Conservation (phyloP, 192 early-diverging fungal species). For the Linnemannia zychae region DNA sequence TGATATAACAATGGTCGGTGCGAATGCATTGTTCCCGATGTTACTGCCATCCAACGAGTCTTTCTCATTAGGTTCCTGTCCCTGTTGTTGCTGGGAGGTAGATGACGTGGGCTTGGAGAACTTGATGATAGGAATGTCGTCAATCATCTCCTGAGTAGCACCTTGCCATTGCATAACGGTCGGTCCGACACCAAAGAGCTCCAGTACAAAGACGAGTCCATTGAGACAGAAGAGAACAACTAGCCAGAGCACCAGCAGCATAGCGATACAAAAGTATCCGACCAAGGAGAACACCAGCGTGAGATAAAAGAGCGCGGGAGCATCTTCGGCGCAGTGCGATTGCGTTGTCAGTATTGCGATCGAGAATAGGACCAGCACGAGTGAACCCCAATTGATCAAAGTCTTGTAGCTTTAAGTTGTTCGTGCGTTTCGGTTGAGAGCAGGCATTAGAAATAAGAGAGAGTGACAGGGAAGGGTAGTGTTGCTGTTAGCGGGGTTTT, state of each 20-base stretch:
- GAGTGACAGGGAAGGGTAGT: not conserved
- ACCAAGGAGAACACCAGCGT: conserved; percentile 33
- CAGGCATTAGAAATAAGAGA: not conserved
- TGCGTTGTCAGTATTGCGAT: conserved; percentile 42
- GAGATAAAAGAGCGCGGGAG: conserved; percentile 47
- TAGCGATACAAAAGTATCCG: conserved; percentile 31
- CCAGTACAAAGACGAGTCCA: conserved; percentile 33
- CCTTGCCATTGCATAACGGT: conserved; percentile 55
- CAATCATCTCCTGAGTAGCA: conserved; percentile 42
- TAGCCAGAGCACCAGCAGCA: conserved; percentile 41
- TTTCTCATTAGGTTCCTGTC: not conserved
- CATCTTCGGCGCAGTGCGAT: conserved; percentile 20
- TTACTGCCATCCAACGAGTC: not conserved
- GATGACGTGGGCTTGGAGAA: conserved; percentile 12
- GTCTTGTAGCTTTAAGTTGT: conserved; percentile 38
- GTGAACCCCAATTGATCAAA: conserved; percentile 51
- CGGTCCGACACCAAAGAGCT: conserved; percentile 48
- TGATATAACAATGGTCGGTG: conserved; percentile 38
- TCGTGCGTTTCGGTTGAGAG: no score
- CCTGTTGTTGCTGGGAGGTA: not conserved
- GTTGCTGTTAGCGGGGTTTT: not conserved
- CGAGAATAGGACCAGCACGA: conserved; percentile 36
- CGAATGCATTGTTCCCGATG: not conserved
- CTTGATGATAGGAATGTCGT: conserved; percentile 41
- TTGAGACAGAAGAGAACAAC: conserved; percentile 52